A percentile compares a stretch with the other conserved stretches of the same genome.
phyloP scores from a whole-genome alignment of 768 basidiomycete genomes.

The Serendipita vermifera region DNA sequence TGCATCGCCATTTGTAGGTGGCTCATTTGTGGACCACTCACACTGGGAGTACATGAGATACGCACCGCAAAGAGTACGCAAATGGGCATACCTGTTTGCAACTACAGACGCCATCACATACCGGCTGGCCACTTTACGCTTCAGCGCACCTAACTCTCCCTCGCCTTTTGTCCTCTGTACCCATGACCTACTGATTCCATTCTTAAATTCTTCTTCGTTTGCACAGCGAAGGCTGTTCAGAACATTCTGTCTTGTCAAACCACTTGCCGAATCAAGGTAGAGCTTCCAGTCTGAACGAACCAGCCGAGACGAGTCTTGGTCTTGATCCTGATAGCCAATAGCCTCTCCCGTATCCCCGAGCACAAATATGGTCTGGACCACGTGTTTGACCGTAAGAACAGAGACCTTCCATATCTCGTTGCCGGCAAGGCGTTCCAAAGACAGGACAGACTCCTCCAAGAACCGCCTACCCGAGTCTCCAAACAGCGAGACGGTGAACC shows the following conservation, averaged over 20 bases:
- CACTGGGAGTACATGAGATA: conserved; percentile 24
- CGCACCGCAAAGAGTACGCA: not conserved
- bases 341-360: conserved; percentile 64
- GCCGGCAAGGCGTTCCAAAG: not conserved
- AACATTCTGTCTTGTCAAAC: conserved; percentile 28
- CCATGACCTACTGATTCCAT: conserved; percentile 60
- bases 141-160: conserved; percentile 30
- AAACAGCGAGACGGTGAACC: conserved; percentile 48
- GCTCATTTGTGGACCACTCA: conserved; percentile 60
- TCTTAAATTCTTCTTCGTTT: conserved; percentile 56
- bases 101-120: conserved; percentile 61
- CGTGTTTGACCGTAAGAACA: not conserved
- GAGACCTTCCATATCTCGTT: not conserved
- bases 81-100: conserved; percentile 44
- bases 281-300: conserved; percentile 49
- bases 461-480: conserved; percentile 17
- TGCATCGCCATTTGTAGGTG: conserved; percentile 59
- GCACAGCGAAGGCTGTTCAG: conserved; percentile 31
- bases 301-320: conserved; percentile 15
- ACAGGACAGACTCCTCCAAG: not conserved
- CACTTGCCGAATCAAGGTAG: conserved; percentile 14
- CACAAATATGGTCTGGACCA: conserved; percentile 33
- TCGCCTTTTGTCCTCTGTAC: conserved; percentile 32
- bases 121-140: conserved; percentile 40
- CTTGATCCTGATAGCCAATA: conserved; percentile 29